phyloP scores from a whole-genome alignment of 1,139 yeast species.

The Yamadazyma dendronema region DNA sequence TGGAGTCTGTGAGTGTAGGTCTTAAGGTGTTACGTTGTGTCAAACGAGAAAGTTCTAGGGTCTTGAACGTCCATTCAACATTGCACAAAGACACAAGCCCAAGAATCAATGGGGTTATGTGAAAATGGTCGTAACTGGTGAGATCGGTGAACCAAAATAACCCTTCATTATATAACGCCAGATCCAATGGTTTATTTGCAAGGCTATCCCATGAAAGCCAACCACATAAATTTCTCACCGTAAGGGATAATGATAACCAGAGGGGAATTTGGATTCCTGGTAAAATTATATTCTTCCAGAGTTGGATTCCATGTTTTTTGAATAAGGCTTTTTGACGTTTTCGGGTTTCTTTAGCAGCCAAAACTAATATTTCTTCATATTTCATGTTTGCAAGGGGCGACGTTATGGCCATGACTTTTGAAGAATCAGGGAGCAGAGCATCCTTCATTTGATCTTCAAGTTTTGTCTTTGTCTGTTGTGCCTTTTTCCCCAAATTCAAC shows the following conservation, averaged over 20 bases:
- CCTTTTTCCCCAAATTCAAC: constrained; percentile 65
- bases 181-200: constrained; percentile 52
- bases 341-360: constrained; percentile 76
- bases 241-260: constrained; percentile 79
- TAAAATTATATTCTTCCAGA: constrained; percentile 73
- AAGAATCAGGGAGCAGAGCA: constrained; percentile 8
- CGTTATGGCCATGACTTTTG: constrained; percentile 12
- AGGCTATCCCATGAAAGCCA: constrained; percentile 57
- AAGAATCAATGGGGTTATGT: constrained; percentile 63
- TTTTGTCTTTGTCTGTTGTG: constrained; percentile 33
- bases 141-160: constrained; percentile 60
- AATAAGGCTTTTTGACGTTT: constrained; percentile 71
- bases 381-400: constrained; percentile 49
- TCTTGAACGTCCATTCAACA: constrained; percentile 70
- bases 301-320: constrained; percentile 62
- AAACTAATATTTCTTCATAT: constrained; percentile 71
- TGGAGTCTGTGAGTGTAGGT: constrained; percentile 60
- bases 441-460: constrained; percentile 18
- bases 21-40: constrained; percentile 41
- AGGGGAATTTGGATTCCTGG: constrained; percentile 85
- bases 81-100: constrained; percentile 73
- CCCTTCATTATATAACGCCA: constrained; percentile 54
- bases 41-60: constrained; percentile 49
- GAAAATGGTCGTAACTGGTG: constrained; percentile 60
- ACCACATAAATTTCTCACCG: constrained; percentile 74